Evolutionary conservation across 768 basidiomycete species (phyloP).

Genomic region (Mycena epipterygia): DNA sequence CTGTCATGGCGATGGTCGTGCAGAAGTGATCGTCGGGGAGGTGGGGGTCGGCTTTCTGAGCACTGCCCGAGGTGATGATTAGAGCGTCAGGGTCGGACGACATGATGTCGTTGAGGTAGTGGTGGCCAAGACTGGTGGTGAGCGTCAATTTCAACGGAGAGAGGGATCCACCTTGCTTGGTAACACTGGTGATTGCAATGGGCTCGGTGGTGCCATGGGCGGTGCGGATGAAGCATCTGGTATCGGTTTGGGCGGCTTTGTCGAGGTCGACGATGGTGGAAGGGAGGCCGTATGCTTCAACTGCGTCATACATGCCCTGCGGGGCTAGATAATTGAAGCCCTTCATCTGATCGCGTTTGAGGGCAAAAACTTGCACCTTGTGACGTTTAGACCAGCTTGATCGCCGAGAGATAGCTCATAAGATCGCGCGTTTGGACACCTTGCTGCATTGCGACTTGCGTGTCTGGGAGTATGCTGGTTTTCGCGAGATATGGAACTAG

Average conservation of each 20-base stretch:
- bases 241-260: not conserved
- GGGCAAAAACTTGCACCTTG: slow-evolving; percentile 35
- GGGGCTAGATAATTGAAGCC: slow-evolving; percentile 47
- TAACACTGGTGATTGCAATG: slow-evolving; percentile 33
- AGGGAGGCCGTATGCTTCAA: slow-evolving; percentile 44
- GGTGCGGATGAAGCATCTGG: slow-evolving; percentile 26
- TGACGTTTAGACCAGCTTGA: slow-evolving; percentile 40
- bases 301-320: slow-evolving; percentile 48
- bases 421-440: slow-evolving; percentile 45
- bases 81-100: slow-evolving; percentile 10
- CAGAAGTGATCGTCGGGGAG: not conserved
- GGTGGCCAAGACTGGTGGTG: slow-evolving; percentile 37
- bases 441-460: slow-evolving; percentile 45
- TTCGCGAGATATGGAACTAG: slow-evolving; percentile 40
- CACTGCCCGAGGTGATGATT: slow-evolving; percentile 1
- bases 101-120: slow-evolving; percentile 30
- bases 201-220: slow-evolving; percentile 36
- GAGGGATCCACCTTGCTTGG: slow-evolving; percentile 36
- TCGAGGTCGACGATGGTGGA: slow-evolving; percentile 39
- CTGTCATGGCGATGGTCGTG: not conserved
- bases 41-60: slow-evolving; percentile 26
- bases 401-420: slow-evolving; percentile 34
- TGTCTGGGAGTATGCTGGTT: slow-evolving; percentile 14
- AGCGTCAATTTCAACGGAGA: slow-evolving; percentile 39
- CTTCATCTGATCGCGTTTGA: slow-evolving; percentile 49